A percentile compares a stretch with the other conserved stretches of the same genome.
Evolutionary conservation across 1,284 basidiomycete species (phyloP).

Genomic region (Cystobasidiaceae sp.): DNA sequence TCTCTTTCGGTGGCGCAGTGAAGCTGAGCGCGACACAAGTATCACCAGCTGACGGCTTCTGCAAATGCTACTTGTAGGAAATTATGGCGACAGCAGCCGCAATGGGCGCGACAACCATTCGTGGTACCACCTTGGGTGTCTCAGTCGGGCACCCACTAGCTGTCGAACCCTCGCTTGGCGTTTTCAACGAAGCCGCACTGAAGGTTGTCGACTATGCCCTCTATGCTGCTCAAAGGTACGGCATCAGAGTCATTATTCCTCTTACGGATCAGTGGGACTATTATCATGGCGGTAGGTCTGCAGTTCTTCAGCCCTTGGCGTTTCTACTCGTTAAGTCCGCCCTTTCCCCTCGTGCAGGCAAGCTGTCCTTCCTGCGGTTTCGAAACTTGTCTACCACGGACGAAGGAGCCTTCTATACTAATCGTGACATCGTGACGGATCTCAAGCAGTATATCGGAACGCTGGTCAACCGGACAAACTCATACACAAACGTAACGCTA

Average conservation of each 20-base stretch:
- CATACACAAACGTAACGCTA: conserved; percentile 36
- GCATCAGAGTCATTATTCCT: conserved; percentile 47
- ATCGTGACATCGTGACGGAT: conserved; percentile 34
- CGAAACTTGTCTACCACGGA: conserved; percentile 35
- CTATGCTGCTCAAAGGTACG: conserved; percentile 43
- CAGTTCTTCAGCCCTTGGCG: too few relatives aligned
- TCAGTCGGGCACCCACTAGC: conserved; percentile 46
- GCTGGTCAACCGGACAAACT: conserved; percentile 36
- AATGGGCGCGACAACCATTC: conserved; percentile 47
- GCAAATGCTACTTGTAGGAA: too few relatives aligned
- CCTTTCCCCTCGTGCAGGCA: too few relatives aligned
- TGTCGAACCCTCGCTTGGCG: conserved; percentile 44
- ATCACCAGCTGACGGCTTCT: too few relatives aligned
- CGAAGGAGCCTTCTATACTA: conserved; percentile 34
- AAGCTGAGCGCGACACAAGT: too few relatives aligned
- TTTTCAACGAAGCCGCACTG: conserved; percentile 44
- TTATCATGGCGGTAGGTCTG: conserved; percentile 39
- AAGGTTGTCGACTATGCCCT: conserved; percentile 48
- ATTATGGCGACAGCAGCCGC: conserved; percentile 43
- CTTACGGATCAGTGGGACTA: conserved; percentile 46
- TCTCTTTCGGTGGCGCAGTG: too few relatives aligned
- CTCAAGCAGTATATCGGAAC: conserved; percentile 34
- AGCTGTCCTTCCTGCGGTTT: conserved; percentile 39
- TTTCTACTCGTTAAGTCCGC: too few relatives aligned
- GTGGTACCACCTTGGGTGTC: conserved; percentile 47